Base-by-base conservation (phyloP, 345 rosid species). In the Gossypium rotundifolium region DNA sequence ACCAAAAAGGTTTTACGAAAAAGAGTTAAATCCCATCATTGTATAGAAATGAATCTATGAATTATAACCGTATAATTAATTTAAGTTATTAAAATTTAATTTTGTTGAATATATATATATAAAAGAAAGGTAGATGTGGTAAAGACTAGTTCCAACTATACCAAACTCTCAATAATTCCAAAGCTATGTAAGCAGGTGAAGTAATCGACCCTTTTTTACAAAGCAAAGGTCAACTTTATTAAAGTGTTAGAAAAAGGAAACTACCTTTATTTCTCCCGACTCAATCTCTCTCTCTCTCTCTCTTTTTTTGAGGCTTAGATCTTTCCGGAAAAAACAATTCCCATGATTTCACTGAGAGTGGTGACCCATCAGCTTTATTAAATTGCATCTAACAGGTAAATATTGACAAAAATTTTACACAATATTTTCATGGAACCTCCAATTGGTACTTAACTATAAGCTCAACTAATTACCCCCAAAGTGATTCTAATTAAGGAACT, bases 141-240 rank as follows among this genome's bases (percentile, higher is more conserved):
- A 22, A 65, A 42, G 25, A 65, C 70, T 65, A 40, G 10, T 65
- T 65, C 70, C 70, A 65, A 65, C 51, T 18, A 52, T 42, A 44
- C 52, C 70, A 20, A 65, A 44, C 51, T 22, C 33, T n/a, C 27
- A 44, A 65, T 44, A 11, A 42, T 65, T 65, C 17, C 70, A 20
- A 22, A 6, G 38, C 1, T 1, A 66, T 2, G 71, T 66, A 64
- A 64, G 49, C 25, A 5, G 18, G 33, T 66, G 54, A 66, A 20
- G 71, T 66, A 22, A 66, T 45, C 71, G 46, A 1, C 33, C 57
- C 57, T 20, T 45, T 44, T 45, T 51, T 1, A 51, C 55, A 51
- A 51, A 51, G 55, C 55, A 51, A 51, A 51, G 14, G 6, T 14
- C 52, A 11, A 48, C 27, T 66, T 45, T 66, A 7, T 18, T 51